A percentile compares a stretch with the other conserved stretches of the same genome.
These are phyloP conservation scores for Corymbia citriodora DNA, from an alignment of 441 rosid species.

Conservation along the genomic window DNA sequence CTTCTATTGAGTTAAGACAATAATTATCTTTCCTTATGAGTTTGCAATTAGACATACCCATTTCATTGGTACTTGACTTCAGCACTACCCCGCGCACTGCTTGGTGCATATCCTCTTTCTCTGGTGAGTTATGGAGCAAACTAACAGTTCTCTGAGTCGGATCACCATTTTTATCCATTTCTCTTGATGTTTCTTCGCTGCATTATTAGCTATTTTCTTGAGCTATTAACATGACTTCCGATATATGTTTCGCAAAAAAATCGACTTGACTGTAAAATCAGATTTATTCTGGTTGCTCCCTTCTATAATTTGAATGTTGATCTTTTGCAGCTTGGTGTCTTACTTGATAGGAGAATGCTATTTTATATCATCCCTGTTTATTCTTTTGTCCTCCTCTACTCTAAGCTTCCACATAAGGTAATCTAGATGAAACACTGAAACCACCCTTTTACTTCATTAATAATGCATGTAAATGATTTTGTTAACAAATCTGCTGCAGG, in stretches of 20 bases:
- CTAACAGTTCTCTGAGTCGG: not conserved
- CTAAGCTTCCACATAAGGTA: constrained; percentile 99
- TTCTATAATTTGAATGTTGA: not conserved
- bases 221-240: not conserved
- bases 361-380: constrained; percentile 57
- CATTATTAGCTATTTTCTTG: not conserved
- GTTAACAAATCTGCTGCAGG: constrained; percentile 40
- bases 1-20: not conserved
- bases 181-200: not conserved
- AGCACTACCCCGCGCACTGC: constrained; percentile 86
- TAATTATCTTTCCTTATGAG: constrained; percentile 30
- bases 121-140: constrained; percentile 46
- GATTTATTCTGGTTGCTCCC: not conserved
- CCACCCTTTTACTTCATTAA: not conserved
- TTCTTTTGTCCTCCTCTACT: constrained; percentile 75
- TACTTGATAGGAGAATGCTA: constrained; percentile 76
- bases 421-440: not conserved
- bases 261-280: not conserved
- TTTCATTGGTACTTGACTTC: constrained; percentile 98
- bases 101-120: constrained; percentile 85
- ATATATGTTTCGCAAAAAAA: not conserved
- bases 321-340: constrained; percentile 66
- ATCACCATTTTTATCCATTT: not conserved
- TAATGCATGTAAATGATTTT: not conserved
- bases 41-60: constrained; percentile 60